Base-by-base conservation (phyloP, 495 filamentous ascomycete genomes). In the Margaritispora aquatica region DNA sequence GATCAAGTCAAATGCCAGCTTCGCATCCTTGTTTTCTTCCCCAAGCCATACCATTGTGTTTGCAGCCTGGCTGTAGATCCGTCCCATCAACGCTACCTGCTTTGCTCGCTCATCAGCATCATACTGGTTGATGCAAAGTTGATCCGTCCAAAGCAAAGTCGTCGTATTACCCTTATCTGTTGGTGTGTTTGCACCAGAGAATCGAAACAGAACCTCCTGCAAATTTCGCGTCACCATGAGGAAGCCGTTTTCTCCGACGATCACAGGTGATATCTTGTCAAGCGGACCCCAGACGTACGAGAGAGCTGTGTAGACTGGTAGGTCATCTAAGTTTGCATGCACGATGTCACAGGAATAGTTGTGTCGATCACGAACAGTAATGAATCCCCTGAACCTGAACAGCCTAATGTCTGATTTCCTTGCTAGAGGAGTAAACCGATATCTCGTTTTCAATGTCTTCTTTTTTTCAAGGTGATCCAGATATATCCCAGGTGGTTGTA, bases 161-260 rank as follows among this genome's bases (percentile, higher is more conserved):
- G n/a, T n/a, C n/a, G 21, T 65, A 41, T 62, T 59, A 29, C 26
- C 1, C 60, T 63, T 19, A 61, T 56, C 4, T 68, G 55, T 27
- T 56, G 66, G 8, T 44, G 29, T 34, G 29, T 34, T 34, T 5
- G 29, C 29, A 5, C 29, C 29, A 34, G 29, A 34, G 15, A 34
- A 34, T 34, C 29, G 29, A 34, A 34, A 51, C 47, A 72, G 57
- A 11, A 44, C 55, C 1, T 21, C n/a, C 26, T 50, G 24, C 26
- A 58, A 31, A 34, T 51, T 58, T 17, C 26, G 17, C 19, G 55
- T 58, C 2, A 58, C 55, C 11, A 20, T 22, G 38, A 55, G 49
- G 7, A 2, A 38, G 26, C 11, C 20, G 1, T 48, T 7, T 1
- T 36, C 53, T 26, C 54, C 58, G n/a, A n/a, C 24, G 23, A 62